Percentiles rank a stretch among this genome's conserved stretches.
These are phyloP conservation scores for Beauveria varroae DNA, from an alignment of 2,329 filamentous ascomycete species.

Conservation along the genomic window DNA sequence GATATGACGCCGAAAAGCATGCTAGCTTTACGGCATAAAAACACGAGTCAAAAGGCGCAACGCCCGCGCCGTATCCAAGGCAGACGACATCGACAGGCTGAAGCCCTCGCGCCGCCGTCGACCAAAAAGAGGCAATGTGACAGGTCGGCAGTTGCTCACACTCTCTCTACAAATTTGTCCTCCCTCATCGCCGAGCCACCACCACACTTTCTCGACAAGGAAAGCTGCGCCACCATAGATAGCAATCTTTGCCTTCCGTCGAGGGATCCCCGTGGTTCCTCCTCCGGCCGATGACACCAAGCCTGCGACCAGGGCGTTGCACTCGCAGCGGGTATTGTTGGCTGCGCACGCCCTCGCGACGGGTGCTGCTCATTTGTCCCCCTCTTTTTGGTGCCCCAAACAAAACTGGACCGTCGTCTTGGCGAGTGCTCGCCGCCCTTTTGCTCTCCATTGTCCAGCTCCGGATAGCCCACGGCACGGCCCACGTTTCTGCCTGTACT, in stretches of 20 bases:
- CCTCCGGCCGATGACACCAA: background rate
- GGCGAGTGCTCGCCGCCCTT: background rate
- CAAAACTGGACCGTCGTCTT: background rate
- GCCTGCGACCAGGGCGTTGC: background rate
- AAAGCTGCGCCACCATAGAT: background rate
- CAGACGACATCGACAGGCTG: background rate
- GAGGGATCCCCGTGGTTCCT: background rate
- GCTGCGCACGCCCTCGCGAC: background rate
- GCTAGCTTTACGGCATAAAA: background rate
- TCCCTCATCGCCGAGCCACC: background rate
- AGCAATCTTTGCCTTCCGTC: background rate
- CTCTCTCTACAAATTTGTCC: background rate
- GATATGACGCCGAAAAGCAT: too few species aligned
- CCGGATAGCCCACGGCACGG: background rate
- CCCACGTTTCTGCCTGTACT: background rate
- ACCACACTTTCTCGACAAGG: background rate
- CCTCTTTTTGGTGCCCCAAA: background rate
- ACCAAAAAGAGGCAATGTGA: background rate
- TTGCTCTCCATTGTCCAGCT: too few species aligned
- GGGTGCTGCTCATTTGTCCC: background rate
- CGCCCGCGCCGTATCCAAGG: background rate
- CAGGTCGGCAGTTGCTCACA: background rate
- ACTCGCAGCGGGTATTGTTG: background rate
- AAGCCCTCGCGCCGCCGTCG: background rate
- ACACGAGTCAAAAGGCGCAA: background rate